Base-by-base conservation (phyloP, 148 eudicot species). In the Rhododendron williamsianum region DNA sequence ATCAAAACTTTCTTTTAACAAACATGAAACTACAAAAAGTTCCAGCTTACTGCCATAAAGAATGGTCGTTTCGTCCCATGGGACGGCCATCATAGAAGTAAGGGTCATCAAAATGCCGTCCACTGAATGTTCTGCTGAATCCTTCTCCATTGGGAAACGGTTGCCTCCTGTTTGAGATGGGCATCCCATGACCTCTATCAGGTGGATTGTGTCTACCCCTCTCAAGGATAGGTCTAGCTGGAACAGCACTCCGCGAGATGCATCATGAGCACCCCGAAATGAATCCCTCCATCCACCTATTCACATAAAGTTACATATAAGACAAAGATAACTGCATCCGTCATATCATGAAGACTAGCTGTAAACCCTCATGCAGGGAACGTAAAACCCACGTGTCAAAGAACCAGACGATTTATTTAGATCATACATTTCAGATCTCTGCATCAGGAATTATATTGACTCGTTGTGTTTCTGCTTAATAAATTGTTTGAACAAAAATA, bases 31-130 rank as follows among this genome's bases (percentile, higher is more conserved):
- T 16, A 58, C 45, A 25, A 63, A 3, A 54, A 74, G 67, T 63
- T 27, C 30, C 77, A 76, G 84, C 94, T 92, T 90, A 95, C 97
- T 72, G 88, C 89, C 95, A 91, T 90, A 80, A 86, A 89, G 82
- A 85, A 93, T 45, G 98, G 95, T 6, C 98, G 90, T 84, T 95
- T 95, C 9, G 80, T 86, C 58, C 97, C 97, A 88, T 82, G 95
- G 89, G 81, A 78, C 84, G 76, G n/a, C 89, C 92, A 88, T 91
- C 92, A 88, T 94, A 91, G 71, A 79, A 63, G 81, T 92, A 92
- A 33, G 94, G 93, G 60, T 95, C 97, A 87, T 93, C 96, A 86
- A 86, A 90, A 36, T 88, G 92, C 87, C 94, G 93, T 60, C 92
- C 94, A 85, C 84, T 77, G 35, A 76, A 91, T 76, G 95, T 85